phyloP scores from a whole-genome alignment of 345 rosid species.

The Linum tenue region DNA sequence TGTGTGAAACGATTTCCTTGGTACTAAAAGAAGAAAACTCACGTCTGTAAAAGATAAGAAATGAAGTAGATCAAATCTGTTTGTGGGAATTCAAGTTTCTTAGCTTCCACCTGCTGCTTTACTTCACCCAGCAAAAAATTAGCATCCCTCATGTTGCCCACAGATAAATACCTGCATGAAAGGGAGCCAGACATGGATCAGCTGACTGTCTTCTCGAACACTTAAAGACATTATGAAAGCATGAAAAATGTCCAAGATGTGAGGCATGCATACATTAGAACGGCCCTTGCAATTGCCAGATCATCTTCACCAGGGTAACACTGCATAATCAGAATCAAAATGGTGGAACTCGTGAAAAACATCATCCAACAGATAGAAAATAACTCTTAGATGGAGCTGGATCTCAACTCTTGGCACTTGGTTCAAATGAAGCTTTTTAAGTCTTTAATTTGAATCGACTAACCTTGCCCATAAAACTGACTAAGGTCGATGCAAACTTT shows the following conservation, averaged over 20 bases:
- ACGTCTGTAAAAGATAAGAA: slow-evolving; percentile 64
- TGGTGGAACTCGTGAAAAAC: slow-evolving; percentile 5
- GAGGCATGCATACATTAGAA: slow-evolving; percentile 49
- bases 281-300: slow-evolving; percentile 73
- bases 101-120: slow-evolving; percentile 52
- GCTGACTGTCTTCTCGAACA: background rate
- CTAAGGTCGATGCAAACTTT: slow-evolving; percentile 64
- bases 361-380: slow-evolving; percentile 1
- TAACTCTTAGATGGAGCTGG: background rate
- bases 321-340: slow-evolving; percentile 38
- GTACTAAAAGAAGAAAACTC: slow-evolving; percentile 16
- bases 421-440: slow-evolving; percentile 4
- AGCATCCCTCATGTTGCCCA: slow-evolving; percentile 85
- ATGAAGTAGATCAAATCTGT: slow-evolving; percentile 61
- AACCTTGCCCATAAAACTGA: slow-evolving; percentile 86
- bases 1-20: background rate
- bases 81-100: slow-evolving; percentile 41
- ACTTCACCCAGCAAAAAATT: slow-evolving; percentile 65
- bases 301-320: slow-evolving; percentile 99
- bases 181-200: slow-evolving; percentile 4
- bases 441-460: slow-evolving; percentile 16
- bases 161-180: slow-evolving; percentile 54
- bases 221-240: background rate
- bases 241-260: slow-evolving; percentile 4
- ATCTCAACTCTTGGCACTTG: background rate